Evolutionary conservation across 2,329 filamentous ascomycete genomes (phyloP).

Genomic region (Emydomyces testavorans): DNA sequence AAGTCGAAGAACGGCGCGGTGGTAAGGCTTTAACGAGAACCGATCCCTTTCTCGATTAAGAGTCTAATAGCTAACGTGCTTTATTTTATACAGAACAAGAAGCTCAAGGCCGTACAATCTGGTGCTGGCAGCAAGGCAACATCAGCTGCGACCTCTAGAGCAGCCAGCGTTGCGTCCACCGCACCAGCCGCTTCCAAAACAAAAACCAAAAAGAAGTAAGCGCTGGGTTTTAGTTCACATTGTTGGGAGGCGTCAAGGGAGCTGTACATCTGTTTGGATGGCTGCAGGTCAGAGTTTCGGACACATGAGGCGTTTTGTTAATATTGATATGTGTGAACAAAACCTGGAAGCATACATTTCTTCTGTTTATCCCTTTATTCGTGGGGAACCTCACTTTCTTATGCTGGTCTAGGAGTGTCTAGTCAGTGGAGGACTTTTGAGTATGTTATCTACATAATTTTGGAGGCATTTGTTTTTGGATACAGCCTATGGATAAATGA

Average conservation of each 20-base stretch:
- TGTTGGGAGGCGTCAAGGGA: background rate
- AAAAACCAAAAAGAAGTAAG: conserved; percentile 7
- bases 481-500: too few relatives aligned
- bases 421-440: too few relatives aligned
- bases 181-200: conserved; percentile 29
- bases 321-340: background rate
- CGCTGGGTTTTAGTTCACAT: background rate
- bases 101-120: conserved; percentile 76
- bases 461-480: too few relatives aligned
- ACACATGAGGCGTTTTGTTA: background rate
- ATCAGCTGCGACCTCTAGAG: conserved; percentile 67
- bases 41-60: conserved; percentile 4
- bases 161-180: conserved; percentile 75
- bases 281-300: background rate
- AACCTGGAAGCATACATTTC: background rate
- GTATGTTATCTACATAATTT: too few relatives aligned
- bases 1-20: conserved; percentile 83
- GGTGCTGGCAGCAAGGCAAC: conserved; percentile 57
- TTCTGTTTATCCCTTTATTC: background rate
- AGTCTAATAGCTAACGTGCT: conserved; percentile 16
- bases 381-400: too few relatives aligned
- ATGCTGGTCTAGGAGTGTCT: too few relatives aligned
- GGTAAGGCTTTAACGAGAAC: conserved; percentile 44
- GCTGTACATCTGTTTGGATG: background rate
- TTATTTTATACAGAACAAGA: conserved; percentile 62